Evolutionary conservation across 805 yeast species (phyloP).

Genomic region (Candida berthetii): DNA sequence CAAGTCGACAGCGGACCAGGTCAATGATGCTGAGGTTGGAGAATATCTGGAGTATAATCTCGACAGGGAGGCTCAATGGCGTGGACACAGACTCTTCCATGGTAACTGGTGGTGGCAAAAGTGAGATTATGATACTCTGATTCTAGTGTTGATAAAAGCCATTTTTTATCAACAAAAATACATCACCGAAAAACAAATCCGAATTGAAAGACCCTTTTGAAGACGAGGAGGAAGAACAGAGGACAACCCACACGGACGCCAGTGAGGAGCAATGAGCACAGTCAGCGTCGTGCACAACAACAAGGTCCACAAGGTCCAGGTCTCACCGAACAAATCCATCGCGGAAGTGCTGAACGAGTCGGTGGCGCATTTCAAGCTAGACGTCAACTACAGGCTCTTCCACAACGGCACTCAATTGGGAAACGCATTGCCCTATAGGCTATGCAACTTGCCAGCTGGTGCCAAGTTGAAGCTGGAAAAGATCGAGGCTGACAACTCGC

Average conservation of each 20-base stretch:
- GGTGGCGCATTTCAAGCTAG: slow-evolving; percentile 1
- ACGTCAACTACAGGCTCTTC: slow-evolving; percentile 3
- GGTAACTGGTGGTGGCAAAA: too few relatives aligned
- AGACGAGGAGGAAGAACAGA: too few relatives aligned
- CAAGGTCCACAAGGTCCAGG: not conserved
- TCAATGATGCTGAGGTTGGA: not conserved
- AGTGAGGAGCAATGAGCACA: too few relatives aligned
- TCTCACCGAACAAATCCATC: not conserved
- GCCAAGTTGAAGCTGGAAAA: slow-evolving; percentile 28
- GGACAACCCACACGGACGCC: too few relatives aligned
- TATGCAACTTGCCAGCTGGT: slow-evolving; percentile 38
- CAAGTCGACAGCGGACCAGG: not conserved
- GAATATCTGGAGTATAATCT: not conserved
- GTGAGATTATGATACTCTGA: too few relatives aligned
- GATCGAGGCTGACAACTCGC: slow-evolving; percentile 1
- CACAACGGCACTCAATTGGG: slow-evolving; percentile 29
- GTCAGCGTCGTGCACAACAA: not conserved
- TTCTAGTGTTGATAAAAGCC: too few relatives aligned
- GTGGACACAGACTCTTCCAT: too few relatives aligned
- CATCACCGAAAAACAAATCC: too few relatives aligned
- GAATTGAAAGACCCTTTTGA: too few relatives aligned
- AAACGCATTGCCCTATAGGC: slow-evolving; percentile 34
- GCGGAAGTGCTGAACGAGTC: not conserved
- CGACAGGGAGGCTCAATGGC: not conserved
- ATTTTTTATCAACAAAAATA: too few relatives aligned